Conservation (phyloP, 257 asterid species). For the Solanum sejunctum region DNA sequence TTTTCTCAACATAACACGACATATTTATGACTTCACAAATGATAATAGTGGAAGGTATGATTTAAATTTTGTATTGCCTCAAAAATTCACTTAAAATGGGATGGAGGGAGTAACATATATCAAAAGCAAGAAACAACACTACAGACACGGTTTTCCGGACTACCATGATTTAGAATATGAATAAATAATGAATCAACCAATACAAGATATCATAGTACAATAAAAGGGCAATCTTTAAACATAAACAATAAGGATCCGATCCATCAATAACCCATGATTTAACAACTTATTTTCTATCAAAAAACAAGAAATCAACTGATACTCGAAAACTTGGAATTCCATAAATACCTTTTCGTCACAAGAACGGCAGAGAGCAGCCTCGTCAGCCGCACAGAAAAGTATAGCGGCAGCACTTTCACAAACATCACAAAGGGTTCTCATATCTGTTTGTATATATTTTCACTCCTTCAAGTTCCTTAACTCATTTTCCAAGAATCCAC, state of each 20-base stretch:
- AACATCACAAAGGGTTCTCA: conserved; percentile 90
- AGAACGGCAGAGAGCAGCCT: conserved; percentile 81
- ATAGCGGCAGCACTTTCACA: conserved; percentile 93
- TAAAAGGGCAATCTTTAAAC: not conserved
- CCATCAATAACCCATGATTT: not conserved
- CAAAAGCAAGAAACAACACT: not conserved
- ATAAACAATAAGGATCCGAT: not conserved
- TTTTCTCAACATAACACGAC: no score
- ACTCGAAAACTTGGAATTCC: not conserved
- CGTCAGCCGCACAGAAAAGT: conserved; percentile 92
- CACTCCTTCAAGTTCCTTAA: not conserved
- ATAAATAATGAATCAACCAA: not conserved
- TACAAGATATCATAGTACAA: not conserved
- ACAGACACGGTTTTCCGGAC: no score
- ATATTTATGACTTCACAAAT: no score
- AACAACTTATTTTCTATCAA: not conserved
- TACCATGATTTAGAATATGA: not conserved
- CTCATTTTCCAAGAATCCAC: not conserved
- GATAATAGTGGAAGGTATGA: no score
- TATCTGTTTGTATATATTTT: conserved; percentile 4
- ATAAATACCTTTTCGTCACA: conserved; percentile 70
- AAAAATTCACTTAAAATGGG: no score
- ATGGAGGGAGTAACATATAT: not conserved
- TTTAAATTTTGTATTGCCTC: no score
- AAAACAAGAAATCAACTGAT: not conserved